Percentiles rank a stretch among this genome's conserved stretches.
Conservation (phyloP, 345 rosid species). For the Erucastrum elatum region DNA sequence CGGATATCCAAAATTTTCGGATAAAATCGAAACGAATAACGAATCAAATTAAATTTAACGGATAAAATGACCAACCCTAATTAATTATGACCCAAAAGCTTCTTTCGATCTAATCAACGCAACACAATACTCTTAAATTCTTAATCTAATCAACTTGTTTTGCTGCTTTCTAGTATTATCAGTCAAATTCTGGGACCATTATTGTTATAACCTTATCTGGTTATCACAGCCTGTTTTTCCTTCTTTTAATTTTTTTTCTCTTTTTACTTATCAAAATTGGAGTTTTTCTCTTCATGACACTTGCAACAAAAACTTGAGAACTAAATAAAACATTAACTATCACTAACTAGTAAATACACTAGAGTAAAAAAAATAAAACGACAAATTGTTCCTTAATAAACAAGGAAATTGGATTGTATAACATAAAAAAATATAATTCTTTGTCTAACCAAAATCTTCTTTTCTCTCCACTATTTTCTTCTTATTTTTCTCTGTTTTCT, state of each 20-base stretch:
- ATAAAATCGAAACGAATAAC: too few relatives aligned
- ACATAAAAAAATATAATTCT: too few relatives aligned
- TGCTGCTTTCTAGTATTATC: not conserved
- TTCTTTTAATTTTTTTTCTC: not conserved
- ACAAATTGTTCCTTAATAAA: too few relatives aligned
- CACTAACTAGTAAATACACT: not conserved
- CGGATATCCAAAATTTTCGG: too few relatives aligned
- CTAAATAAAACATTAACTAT: not conserved
- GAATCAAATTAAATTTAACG: too few relatives aligned
- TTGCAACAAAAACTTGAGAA: not conserved
- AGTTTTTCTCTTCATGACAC: not conserved
- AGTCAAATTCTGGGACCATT: conserved; percentile 17
- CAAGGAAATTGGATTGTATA: too few relatives aligned
- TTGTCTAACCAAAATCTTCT: too few relatives aligned
- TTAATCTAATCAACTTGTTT: not conserved
- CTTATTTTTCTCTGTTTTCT: too few relatives aligned
- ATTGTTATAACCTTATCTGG: conserved; percentile 8
- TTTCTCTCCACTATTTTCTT: too few relatives aligned
- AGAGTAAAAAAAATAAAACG: not conserved
- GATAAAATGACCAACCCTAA: too few relatives aligned
- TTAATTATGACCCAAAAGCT: not conserved
- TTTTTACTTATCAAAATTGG: not conserved
- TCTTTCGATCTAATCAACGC: conserved; percentile 33
- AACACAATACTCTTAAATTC: conserved; percentile 13
- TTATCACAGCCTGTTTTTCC: conserved; percentile 3